phyloP scores from a whole-genome alignment of 192 early-diverging fungal species.

The Jimgerdemannia flammicorona region DNA sequence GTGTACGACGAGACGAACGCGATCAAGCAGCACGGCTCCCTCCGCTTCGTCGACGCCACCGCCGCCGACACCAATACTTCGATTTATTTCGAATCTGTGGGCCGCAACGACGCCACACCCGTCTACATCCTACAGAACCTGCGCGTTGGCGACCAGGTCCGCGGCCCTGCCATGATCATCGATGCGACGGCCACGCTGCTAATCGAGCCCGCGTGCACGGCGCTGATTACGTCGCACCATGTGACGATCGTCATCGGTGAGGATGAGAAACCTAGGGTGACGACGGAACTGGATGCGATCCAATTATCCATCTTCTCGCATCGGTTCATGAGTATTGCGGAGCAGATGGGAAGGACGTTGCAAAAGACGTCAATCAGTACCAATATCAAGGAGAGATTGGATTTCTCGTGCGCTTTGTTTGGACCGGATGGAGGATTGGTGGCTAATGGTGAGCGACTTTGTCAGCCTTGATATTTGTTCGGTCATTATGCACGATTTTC shows the following conservation, averaged over 20 bases:
- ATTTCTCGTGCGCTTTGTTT: conserved; percentile 97
- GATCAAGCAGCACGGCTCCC: conserved; percentile 17
- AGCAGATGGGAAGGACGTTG: conserved; percentile 94
- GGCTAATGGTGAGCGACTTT: conserved; percentile 49
- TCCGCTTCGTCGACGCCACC: conserved; percentile 11
- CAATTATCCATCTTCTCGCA: conserved; percentile 90
- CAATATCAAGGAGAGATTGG: conserved; percentile 97
- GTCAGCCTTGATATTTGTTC: too few species aligned
- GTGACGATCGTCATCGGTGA: conserved; percentile 54
- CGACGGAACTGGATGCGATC: conserved; percentile 79
- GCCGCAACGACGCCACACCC: conserved; percentile 61
- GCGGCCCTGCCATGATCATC: conserved; percentile 88
- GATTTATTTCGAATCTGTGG: conserved; percentile 74
- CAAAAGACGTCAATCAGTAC: conserved; percentile 95
- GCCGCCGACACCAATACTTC: conserved; percentile 39
- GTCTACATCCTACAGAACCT: conserved; percentile 68
- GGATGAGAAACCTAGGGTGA: conserved; percentile 31
- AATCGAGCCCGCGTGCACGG: conserved; percentile 77
- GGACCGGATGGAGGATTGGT: conserved; percentile 81
- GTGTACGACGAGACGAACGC: conserved; percentile 35
- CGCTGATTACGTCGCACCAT: conserved; percentile 67
- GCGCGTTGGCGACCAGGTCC: conserved; percentile 58
- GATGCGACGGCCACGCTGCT: conserved; percentile 86
- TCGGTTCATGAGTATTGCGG: conserved; percentile 97
- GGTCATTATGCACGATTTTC: not conserved